Evolutionary conservation across 2,329 filamentous ascomycete species (phyloP).

Genomic region (Meredithiella fracta): DNA sequence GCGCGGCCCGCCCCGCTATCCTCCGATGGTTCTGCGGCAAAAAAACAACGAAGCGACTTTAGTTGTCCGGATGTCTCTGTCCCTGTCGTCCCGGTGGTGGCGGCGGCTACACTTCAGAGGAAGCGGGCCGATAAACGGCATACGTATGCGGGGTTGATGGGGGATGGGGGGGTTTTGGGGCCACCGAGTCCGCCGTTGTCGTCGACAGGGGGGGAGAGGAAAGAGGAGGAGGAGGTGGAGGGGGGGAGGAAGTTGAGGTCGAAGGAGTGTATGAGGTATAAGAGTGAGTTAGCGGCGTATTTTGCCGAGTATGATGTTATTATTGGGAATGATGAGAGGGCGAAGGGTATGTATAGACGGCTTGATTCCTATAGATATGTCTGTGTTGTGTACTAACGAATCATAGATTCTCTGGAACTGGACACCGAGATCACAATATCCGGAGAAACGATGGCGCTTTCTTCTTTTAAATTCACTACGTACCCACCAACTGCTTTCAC

Average conservation of each 20-base stretch:
- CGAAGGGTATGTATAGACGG: conserved; percentile 40
- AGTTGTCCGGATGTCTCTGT: not conserved
- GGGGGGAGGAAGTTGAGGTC: conserved; percentile 69
- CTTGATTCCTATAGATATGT: not conserved
- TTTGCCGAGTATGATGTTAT: conserved; percentile 91
- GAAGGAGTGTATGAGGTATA: conserved; percentile 69
- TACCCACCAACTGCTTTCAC: conserved; percentile 37
- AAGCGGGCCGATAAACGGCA: not conserved
- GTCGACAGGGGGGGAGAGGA: not conserved
- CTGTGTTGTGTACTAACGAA: not conserved
- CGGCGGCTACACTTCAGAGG: not conserved
- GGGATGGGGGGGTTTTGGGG: not conserved
- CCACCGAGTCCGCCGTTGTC: not conserved
- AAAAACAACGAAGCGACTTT: not conserved
- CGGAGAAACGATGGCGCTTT: not conserved
- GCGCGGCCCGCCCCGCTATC: not conserved
- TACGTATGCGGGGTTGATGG: not conserved
- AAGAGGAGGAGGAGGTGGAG: conserved; percentile 34
- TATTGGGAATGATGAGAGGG: conserved; percentile 66
- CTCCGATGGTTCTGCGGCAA: not conserved
- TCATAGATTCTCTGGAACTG: not conserved
- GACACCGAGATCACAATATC: conserved; percentile 28
- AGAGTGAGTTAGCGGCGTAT: conserved; percentile 80
- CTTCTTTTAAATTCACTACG: conserved; percentile 14
- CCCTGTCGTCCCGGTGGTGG: not conserved